These are phyloP conservation scores for Pestalotiopsis sp. DNA, from an alignment of 2,329 filamentous ascomycete genomes.

Conservation along the genomic window DNA sequence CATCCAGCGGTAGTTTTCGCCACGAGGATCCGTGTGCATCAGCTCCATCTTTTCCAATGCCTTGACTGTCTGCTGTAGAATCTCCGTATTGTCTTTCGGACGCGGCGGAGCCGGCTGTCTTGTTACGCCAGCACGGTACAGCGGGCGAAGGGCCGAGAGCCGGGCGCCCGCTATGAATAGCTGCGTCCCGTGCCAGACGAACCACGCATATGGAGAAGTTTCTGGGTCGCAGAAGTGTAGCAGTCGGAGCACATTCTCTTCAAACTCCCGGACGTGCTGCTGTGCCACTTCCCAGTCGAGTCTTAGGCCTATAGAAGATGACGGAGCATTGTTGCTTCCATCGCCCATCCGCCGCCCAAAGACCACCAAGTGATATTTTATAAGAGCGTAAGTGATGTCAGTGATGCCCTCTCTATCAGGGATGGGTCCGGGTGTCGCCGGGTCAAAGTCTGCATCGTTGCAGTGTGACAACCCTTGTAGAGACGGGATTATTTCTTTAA, in stretches of 20 bases:
- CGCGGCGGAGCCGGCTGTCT: constrained; percentile 2
- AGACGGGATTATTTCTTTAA: constrained; percentile 14
- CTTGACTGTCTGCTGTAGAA: constrained; percentile 18
- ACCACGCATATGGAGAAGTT: constrained; percentile 30
- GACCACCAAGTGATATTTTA: constrained; percentile 26
- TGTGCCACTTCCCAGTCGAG: constrained; percentile 16
- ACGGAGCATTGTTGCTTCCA: neutral
- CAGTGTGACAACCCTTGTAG: constrained; percentile 20
- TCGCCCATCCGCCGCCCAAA: constrained; percentile 23
- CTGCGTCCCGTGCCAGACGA: constrained; percentile 28
- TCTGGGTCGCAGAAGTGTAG: constrained; percentile 31
- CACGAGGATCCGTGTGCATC: constrained; percentile 29
- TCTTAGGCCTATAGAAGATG: neutral
- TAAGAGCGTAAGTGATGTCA: constrained; percentile 31
- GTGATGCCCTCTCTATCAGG: constrained; percentile 24
- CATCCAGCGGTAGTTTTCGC: constrained; percentile 32
- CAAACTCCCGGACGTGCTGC: constrained; percentile 19
- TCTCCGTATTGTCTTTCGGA: constrained; percentile 8
- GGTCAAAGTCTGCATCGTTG: constrained; percentile 29
- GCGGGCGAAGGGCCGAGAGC: constrained; percentile 19
- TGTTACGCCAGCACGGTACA: constrained; percentile 8
- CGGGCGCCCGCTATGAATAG: constrained; percentile 22
- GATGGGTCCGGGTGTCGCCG: constrained; percentile 15
- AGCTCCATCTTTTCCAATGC: constrained; percentile 27
- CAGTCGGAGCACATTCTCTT: constrained; percentile 21